Base-by-base conservation (phyloP, 2,329 filamentous ascomycete genomes). In the Capronia americana region DNA sequence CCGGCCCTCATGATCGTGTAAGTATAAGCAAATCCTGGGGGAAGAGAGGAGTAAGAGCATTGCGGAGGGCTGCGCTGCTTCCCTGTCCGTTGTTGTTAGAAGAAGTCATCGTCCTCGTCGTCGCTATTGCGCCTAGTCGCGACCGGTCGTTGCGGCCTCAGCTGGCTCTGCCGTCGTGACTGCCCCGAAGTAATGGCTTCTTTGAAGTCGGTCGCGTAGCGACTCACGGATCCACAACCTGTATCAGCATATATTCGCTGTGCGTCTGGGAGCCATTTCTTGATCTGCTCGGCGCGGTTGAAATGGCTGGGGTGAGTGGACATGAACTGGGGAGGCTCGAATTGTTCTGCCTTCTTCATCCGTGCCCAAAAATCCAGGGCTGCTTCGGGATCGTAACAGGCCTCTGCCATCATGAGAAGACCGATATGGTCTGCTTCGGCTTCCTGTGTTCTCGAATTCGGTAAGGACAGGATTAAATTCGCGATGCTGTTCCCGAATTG, bases 341-440 rank as follows among this genome's bases (percentile, higher is more conserved):
- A 48, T 59, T 67, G 59, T 59, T 83, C 81, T 12, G 72, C 69
- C 69, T 81, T 76, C 63, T 85, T 82, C 82, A 86, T 86, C 34
- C 83, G 76, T 26, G 75, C 73, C 84, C 84, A 86, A 70, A 89
- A 74, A 26, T 77, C 78, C 65, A 85, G 80, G 1, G 86, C 86
- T 14, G 83, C 85, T 64, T 81, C 75, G 0, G 87, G 87, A 61
- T 86, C 79, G 70, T 85, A 89, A 74, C 87, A 89, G 44, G 82
- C 83, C 73, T 86, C 80, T 1, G 87, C 82, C 85, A 89, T 89
- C 82, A 89, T 87, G 74, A 88, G 77, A 79, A 69, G 55, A 10
- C 87, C 87, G 38, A 89, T 88, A 61, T 86, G 84, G 74, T 89
- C 87, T 7, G 87, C 87, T 74, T 88, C 86, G 1, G 80, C 79